Conservation (phyloP, 139 green algal species). For the Mychonastes homosphaera region DNA sequence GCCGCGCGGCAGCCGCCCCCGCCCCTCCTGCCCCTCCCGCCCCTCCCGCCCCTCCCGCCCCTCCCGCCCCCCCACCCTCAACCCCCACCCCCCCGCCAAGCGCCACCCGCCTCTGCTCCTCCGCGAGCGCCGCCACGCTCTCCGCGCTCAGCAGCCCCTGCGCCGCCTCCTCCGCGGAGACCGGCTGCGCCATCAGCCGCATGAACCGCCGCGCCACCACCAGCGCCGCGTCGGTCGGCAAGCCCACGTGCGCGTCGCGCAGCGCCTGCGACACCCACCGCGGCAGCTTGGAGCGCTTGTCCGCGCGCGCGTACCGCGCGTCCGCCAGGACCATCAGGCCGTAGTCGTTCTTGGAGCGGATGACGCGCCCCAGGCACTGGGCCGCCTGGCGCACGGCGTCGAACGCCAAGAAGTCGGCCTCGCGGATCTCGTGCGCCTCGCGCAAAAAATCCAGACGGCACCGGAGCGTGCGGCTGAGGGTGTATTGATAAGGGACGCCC, state of each 20-base stretch:
- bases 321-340: constrained; percentile 40
- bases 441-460: constrained; percentile 87
- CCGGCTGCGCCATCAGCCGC: constrained; percentile 84
- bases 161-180: constrained; percentile 44
- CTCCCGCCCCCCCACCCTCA: no score
- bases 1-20: neutral
- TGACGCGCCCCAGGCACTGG: constrained; percentile 97
- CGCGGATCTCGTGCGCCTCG: constrained; percentile 76
- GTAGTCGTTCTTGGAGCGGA: constrained; percentile 87
- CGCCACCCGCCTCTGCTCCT: no score
- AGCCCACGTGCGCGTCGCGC: constrained; percentile 85
- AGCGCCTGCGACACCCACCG: constrained; percentile 89
- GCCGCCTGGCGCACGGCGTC: constrained; percentile 92
- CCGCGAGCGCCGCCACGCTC: constrained; percentile 45
- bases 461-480: constrained; percentile 72
- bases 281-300: constrained; percentile 95
- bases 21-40: constrained; percentile 11
- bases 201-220: constrained; percentile 87
- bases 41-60: no score
- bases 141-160: constrained; percentile 63
- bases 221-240: constrained; percentile 90
- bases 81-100: no score
- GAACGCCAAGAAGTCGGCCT: constrained; percentile 95
- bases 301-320: constrained; percentile 85
- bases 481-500: constrained; percentile 95